Base-by-base conservation (phyloP, 1,284 basidiomycete genomes). In the Mycosarcoma mackinlayi region DNA sequence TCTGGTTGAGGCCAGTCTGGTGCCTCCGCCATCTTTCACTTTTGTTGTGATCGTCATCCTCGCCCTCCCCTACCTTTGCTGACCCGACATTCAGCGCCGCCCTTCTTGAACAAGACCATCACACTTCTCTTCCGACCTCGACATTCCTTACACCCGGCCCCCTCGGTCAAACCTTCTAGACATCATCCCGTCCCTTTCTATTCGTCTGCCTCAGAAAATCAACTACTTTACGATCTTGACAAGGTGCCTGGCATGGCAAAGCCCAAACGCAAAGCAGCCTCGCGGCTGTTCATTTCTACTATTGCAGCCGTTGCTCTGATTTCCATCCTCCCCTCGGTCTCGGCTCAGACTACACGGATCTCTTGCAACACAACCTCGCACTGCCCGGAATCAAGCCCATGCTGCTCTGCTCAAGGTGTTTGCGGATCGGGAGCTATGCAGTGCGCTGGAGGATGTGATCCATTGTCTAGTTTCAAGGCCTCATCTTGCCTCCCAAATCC, bases 371-470 rank as follows among this genome's bases (percentile, higher is more conserved):
- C 71, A 2, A 30, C 55, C 10, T 60, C 57, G 6, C 44, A 53
- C 9, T 79, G 77, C 44, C 75, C 76, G 10, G 21, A 40, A 19
- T 56, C 59, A 6, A 55, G 49, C 24, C 77, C 76, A 16, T 79
- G 77, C 64, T 79, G 77, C 45, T 77, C 76, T 3, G 39, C 60
- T 6, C 45, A 63, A 21, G 76, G 76, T 7, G 52, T 63, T 18
- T 80, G 79, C 37, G 79, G 79, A 7, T 58, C 61, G 0, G 79
- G 79, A 11, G 64, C 78, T 3, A 57, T 58, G 65, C 74, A 78
- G 23, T 78, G 78, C 54, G 75, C 69, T 10, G 67, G 68, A n/a
- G 79, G 79, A n/a, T 81, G 79, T 39, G 57, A 80, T 19, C 73
- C 79, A 1, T 21, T 73, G 60, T 50, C 33, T 21, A 79, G 77